Conservation (phyloP, 768 basidiomycete species). For the Naganishia randhawae region DNA sequence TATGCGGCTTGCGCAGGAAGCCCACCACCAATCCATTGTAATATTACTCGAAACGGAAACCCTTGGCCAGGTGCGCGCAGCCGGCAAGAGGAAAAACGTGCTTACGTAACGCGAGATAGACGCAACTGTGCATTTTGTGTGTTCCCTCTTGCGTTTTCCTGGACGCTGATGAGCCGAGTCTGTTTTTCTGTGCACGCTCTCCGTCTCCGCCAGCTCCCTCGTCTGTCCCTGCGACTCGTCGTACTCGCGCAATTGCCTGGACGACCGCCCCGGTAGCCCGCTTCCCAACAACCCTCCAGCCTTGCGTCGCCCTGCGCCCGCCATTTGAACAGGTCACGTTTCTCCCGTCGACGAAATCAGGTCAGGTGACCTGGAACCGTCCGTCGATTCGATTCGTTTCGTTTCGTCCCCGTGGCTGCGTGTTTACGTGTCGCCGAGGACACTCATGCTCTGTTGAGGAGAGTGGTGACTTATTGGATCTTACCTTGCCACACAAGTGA, state of each 20-base stretch:
- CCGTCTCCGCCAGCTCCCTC: too few relatives aligned
- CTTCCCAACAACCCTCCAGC: neutral
- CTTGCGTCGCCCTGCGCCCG: neutral
- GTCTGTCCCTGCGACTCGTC: too few relatives aligned
- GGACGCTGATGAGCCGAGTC: too few relatives aligned
- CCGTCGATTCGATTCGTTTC: too few relatives aligned
- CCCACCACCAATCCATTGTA: too few relatives aligned
- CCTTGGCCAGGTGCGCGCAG: neutral
- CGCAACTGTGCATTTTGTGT: neutral
- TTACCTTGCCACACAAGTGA: neutral
- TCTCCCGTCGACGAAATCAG: slow-evolving; percentile 12
- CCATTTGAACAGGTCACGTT: slow-evolving; percentile 21
- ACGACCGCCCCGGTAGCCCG: too few relatives aligned
- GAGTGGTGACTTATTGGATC: neutral
- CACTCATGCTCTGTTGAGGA: neutral
- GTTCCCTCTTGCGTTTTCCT: neutral
- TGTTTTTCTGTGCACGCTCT: too few relatives aligned
- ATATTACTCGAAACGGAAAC: neutral
- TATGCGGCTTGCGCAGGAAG: too few relatives aligned
- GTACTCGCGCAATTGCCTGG: too few relatives aligned
- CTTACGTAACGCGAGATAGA: neutral
- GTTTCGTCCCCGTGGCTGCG: too few relatives aligned
- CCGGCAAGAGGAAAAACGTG: too few relatives aligned
- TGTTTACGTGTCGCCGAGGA: neutral
- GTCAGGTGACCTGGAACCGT: slow-evolving; percentile 22